A percentile compares a stretch with the other conserved stretches of the same genome.
These are phyloP conservation scores for Trichoderma sp. DNA, from an alignment of 2,329 filamentous ascomycete species.

Conservation along the genomic window DNA sequence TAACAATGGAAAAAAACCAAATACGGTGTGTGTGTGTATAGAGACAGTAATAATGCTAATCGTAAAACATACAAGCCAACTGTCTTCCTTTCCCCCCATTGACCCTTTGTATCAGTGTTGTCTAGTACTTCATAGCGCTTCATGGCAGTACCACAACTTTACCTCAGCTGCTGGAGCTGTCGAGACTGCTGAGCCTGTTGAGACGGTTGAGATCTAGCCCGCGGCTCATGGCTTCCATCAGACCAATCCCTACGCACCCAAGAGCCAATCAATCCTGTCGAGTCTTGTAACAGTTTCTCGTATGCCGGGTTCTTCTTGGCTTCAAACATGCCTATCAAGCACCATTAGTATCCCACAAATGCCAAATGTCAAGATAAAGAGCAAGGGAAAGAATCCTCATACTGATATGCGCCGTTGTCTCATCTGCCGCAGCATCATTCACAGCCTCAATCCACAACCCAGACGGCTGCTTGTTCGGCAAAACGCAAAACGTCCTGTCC, in stretches of 20 bases:
- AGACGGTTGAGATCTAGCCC: constrained; percentile 18
- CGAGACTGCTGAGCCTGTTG: background rate
- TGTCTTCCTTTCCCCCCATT: background rate
- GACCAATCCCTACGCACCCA: constrained; percentile 70
- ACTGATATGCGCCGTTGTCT: constrained; percentile 76
- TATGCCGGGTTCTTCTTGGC: constrained; percentile 70
- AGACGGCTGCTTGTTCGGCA: constrained; percentile 58
- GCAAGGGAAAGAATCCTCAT: background rate
- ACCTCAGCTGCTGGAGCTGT: background rate
- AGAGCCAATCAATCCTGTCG: constrained; percentile 59
- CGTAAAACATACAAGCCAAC: background rate
- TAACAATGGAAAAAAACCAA: background rate
- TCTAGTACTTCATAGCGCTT: background rate
- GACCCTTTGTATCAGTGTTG: background rate
- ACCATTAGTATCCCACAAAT: background rate
- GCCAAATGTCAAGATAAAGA: background rate
- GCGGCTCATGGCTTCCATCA: constrained; percentile 46
- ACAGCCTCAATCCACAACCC: constrained; percentile 66
- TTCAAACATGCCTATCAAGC: constrained; percentile 64
- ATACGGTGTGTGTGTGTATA: constrained; percentile 5
- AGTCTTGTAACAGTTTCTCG: constrained; percentile 60
- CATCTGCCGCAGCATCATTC: constrained; percentile 77
- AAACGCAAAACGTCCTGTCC: constrained; percentile 83
- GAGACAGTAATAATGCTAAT: constrained; percentile 14
- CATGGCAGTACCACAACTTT: background rate